phyloP scores from a whole-genome alignment of 2,329 filamentous ascomycete species.

The Diaporthe aspalathi region DNA sequence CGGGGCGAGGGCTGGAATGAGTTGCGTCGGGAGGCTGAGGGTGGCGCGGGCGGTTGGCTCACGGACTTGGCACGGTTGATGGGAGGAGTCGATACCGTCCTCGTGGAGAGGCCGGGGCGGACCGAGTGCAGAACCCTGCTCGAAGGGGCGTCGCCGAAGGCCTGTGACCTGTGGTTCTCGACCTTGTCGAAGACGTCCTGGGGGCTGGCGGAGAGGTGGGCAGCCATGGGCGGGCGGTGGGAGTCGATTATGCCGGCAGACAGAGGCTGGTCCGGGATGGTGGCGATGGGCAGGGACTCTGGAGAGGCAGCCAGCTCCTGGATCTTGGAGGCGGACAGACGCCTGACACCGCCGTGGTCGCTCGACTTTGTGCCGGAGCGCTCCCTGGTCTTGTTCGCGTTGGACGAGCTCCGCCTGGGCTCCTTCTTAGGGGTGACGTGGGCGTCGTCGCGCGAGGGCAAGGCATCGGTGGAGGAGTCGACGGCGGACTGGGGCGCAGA shows the following conservation, averaged over 20 bases:
- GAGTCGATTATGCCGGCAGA: constrained; percentile 53
- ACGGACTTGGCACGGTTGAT: constrained; percentile 53
- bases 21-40: constrained; percentile 57
- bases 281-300: constrained; percentile 67
- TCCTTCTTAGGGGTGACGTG: constrained; percentile 28
- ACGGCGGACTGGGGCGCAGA: constrained; percentile 32
- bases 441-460: constrained; percentile 1
- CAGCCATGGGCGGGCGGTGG: constrained; percentile 48
- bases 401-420: constrained; percentile 30
- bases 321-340: constrained; percentile 69
- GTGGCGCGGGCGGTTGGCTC: constrained; percentile 46
- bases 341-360: constrained; percentile 58
- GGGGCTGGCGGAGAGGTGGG: constrained; percentile 48
- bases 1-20: constrained; percentile 60
- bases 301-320: constrained; percentile 67
- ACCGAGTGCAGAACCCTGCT: constrained; percentile 50
- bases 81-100: constrained; percentile 66
- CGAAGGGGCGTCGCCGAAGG: constrained; percentile 44
- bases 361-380: constrained; percentile 48
- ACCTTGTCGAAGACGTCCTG: constrained; percentile 43
- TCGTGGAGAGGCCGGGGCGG: constrained; percentile 41
- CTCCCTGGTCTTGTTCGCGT: constrained; percentile 39
- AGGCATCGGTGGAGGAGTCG: constrained; percentile 32
- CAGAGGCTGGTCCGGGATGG: constrained; percentile 53
- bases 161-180: constrained; percentile 39